Base-by-base conservation (phyloP, 306 rosid species). In the Cyclanthera cordifolia region DNA sequence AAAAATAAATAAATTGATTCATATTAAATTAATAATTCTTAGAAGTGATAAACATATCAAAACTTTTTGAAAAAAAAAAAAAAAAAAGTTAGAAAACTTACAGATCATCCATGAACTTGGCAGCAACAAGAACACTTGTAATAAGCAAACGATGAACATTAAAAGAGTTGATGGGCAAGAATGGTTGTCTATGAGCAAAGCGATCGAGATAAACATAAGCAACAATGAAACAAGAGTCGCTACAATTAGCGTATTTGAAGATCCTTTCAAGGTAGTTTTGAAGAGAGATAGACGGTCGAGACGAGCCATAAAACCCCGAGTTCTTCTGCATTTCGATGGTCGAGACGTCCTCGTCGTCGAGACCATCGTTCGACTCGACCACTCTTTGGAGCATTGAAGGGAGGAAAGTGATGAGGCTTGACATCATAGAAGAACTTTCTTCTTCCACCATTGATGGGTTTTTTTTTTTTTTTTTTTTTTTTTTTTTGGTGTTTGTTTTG, bases 61-160 rank as follows among this genome's bases (percentile, higher is more conserved):
- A 53, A 53, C 30, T 21, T 20, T 15, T 53, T 13, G 1, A 34
- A 4, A 34, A 12, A 4, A 5, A 24, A 32, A 34, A 12, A 4
- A 5, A 24, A 32, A 10, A 4, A 5, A 2, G 8, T 13, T 13
- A 19, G 19, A 34, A 39, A 80, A 32, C 95, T 87, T 78, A 93
- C 99, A 83, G 55, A 70, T 93, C 99, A 78, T 93, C 99, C 99
- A 93, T 93, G 96, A 93, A 93, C 64, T 93, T 93, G 14, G 96
- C 94, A 71, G 99, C 91, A 12, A 93, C 85, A 95, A 93, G 83
- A 58, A 88, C 96, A 30, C 99, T 93, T 19, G 96, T 86, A 37
- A 93, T 90, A 50, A 93, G 87, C 59, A 93, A 77, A 34, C 96
- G 85, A 61, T 93, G 99, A 19, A 90, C 95, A 71, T 86, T 90